Conservation (phyloP, 1,284 basidiomycete genomes). For the Austroboletus novae-zelandiae region DNA sequence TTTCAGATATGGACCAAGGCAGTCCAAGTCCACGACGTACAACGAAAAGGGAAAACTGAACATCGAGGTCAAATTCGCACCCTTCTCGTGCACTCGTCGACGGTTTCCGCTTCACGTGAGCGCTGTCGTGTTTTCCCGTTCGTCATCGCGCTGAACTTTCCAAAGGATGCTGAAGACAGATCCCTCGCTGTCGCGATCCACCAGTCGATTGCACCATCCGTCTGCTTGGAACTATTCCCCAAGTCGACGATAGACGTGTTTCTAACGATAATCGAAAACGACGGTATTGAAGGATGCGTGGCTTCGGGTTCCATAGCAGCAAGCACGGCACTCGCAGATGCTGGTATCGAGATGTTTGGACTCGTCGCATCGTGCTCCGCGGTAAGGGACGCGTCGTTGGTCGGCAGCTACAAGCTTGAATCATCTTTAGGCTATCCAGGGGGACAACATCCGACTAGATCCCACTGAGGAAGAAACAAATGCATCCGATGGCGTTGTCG, state of each 20-base stretch:
- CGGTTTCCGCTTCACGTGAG: constrained; percentile 85
- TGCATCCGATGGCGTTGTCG: constrained; percentile 57
- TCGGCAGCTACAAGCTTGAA: background rate
- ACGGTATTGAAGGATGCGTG: constrained; percentile 84
- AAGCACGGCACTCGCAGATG: constrained; percentile 85
- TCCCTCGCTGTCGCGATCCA: constrained; percentile 81
- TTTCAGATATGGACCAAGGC: constrained; percentile 90
- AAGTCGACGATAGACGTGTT: constrained; percentile 94
- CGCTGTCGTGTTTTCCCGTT: constrained; percentile 5
- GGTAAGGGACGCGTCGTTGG: constrained; percentile 40
- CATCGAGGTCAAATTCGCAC: constrained; percentile 95
- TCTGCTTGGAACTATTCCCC: constrained; percentile 87
- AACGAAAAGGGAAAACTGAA: constrained; percentile 87
- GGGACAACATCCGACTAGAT: constrained; percentile 67
- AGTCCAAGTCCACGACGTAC: constrained; percentile 76
- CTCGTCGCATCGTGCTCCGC: constrained; percentile 78
- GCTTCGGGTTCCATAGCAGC: constrained; percentile 84
- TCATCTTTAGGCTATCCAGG: constrained; percentile 47
- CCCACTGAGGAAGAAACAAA: constrained; percentile 70
- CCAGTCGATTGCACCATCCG: constrained; percentile 82
- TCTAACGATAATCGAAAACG: constrained; percentile 88
- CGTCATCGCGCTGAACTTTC: constrained; percentile 6
- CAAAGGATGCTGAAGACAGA: constrained; percentile 90
- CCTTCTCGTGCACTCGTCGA: constrained; percentile 80
- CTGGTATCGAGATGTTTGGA: constrained; percentile 86